Base-by-base conservation (phyloP, 495 filamentous ascomycete species). In the Podospora anserina region DNA sequence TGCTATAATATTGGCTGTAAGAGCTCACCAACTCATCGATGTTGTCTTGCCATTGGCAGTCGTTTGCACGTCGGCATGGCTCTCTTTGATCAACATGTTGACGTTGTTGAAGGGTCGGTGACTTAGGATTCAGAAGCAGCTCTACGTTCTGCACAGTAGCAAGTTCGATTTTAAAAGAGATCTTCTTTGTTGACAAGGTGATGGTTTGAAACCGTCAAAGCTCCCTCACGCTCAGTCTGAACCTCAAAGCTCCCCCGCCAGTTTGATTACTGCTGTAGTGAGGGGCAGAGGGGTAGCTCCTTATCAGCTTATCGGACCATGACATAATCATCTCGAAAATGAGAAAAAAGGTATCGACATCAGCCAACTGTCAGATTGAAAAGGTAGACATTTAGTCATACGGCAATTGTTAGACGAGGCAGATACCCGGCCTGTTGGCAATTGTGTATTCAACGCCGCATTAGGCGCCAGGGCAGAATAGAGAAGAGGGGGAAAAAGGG, bases 31-130 rank as follows among this genome's bases (percentile, higher is more conserved):
- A 83, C 82, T 81, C 82, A 84, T 83, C 0, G 79, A 70, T n/a
- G 76, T 74, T 68, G 82, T 79, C 75, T 81, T 83, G 67, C 81
- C 82, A 69, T 83, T 76, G 72, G 75, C 79, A 55, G 64, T 74
- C 6, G 77, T 79, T 60, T 78, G 66, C 67, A 84, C 78, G 64
- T 83, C 82, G 71, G 70, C 72, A 69, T 78, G 71, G 69, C 74
- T 79, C 69, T 84, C 82, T 54, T 82, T 79, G 70, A 84, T 78
- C 71, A 82, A 70, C 82, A 84, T 84, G 66, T 16, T 71, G 73
- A 68, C 65, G 65, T 69, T 19, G 63, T 53, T 49, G 39, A 16
- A 3, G 15, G 39, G 39, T 49, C 15, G 39, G 13, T 16, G 13
- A 13, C 9, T 49, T 16, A 32, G 30, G 30, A 16, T 11, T 49